A percentile compares a stretch with the other conserved stretches of the same genome.
Evolutionary conservation across 495 filamentous ascomycete genomes (phyloP).

Genomic region (Baudoinia panamericana): DNA sequence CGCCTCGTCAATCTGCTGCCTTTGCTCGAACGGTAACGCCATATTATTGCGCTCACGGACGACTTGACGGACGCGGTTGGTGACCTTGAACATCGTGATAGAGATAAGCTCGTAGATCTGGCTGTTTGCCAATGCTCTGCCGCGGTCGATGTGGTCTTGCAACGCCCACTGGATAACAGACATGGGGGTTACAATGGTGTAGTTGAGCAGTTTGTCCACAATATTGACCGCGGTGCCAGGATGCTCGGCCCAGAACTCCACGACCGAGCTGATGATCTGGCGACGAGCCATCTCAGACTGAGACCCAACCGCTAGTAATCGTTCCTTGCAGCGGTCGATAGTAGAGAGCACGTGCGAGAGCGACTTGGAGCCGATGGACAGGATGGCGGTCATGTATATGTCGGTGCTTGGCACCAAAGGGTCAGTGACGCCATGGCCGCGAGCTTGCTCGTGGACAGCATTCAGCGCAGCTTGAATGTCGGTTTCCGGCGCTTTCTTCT

Average conservation of each 20-base stretch:
- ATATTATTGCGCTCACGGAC: no score
- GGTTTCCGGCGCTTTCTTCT: constrained; percentile 68
- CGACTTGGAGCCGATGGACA: constrained; percentile 84
- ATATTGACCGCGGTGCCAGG: constrained; percentile 87
- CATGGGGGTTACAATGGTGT: constrained; percentile 74
- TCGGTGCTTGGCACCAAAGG: constrained; percentile 75
- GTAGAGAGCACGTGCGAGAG: constrained; percentile 90
- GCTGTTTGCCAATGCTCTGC: constrained; percentile 53
- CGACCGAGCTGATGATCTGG: constrained; percentile 82
- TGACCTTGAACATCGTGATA: constrained; percentile 83
- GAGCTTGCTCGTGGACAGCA: constrained; percentile 48
- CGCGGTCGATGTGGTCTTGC: constrained; percentile 46
- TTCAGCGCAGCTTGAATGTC: constrained; percentile 67
- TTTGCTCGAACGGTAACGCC: constrained; percentile 47
- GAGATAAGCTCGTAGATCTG: constrained; percentile 82
- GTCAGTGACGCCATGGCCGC: constrained; percentile 50
- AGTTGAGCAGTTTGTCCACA: constrained; percentile 94
- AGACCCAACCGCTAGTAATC: constrained; percentile 59
- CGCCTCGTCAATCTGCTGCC: constrained; percentile 50
- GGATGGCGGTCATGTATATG: constrained; percentile 82
- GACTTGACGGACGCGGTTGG: no score
- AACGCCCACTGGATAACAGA: constrained; percentile 84
- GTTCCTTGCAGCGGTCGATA: constrained; percentile 91
- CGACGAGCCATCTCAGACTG: constrained; percentile 43
- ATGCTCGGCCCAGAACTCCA: constrained; percentile 87